Evolutionary conservation across 768 basidiomycete genomes (phyloP).

Genomic region (Dacryopinax spathularia): DNA sequence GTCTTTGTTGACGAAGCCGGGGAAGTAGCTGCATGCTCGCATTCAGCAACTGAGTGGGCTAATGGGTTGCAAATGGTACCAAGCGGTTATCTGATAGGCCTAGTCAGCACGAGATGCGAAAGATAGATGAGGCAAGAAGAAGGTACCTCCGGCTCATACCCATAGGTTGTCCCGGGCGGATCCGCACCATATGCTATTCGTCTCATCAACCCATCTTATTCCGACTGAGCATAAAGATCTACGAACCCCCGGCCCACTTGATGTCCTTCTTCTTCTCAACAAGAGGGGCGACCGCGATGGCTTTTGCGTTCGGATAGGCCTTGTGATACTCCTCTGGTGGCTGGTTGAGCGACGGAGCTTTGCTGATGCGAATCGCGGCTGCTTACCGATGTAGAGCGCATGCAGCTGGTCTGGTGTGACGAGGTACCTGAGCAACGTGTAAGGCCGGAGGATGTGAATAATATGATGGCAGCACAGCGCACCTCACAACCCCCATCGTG

Average conservation of each 20-base stretch:
- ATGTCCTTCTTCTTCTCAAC: slow-evolving; percentile 29
- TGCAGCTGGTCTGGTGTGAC: neutral
- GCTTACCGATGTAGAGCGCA: neutral
- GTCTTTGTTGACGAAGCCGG: slow-evolving; percentile 59
- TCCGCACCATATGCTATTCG: slow-evolving; percentile 45
- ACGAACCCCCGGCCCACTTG: slow-evolving; percentile 39
- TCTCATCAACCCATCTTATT: neutral
- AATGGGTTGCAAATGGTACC: slow-evolving; percentile 23
- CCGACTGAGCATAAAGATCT: neutral
- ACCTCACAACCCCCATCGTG: slow-evolving; percentile 20
- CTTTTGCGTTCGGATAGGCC: slow-evolving; percentile 52
- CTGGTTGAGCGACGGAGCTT: neutral
- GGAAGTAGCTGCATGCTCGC: slow-evolving; percentile 44
- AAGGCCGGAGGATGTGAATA: neutral
- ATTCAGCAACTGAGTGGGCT: neutral
- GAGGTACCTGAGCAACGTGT: slow-evolving; percentile 5
- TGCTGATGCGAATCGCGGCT: neutral
- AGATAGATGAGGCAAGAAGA: slow-evolving; percentile 4
- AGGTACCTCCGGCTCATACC: slow-evolving; percentile 56
- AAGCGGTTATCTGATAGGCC: slow-evolving; percentile 33
- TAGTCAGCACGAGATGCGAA: neutral
- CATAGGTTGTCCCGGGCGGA: slow-evolving; percentile 49
- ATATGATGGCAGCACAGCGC: slow-evolving; percentile 1
- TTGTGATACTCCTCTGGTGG: slow-evolving; percentile 29
- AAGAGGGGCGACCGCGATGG: slow-evolving; percentile 49